Conservation (phyloP, 805 yeast species). For the Grigorovia transvaalensis region DNA sequence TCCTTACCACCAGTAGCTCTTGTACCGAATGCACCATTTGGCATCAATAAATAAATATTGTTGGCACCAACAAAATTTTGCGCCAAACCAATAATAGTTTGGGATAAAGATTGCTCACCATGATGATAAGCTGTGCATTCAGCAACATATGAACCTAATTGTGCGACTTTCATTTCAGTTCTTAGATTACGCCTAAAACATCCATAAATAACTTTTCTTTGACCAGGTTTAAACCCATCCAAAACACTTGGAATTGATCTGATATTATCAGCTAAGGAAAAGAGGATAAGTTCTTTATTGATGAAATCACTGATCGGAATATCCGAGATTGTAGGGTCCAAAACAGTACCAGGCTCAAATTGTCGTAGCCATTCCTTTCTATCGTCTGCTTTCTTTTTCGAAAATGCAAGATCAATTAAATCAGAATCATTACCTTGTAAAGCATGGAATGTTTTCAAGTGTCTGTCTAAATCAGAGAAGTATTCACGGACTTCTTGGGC, state of each 20-base stretch:
- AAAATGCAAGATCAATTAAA: conserved; percentile 82
- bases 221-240: conserved; percentile 96
- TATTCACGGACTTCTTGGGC: conserved; percentile 78
- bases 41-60: conserved; percentile 72
- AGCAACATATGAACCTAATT: conserved; percentile 79
- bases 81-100: conserved; percentile 87
- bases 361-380: conserved; percentile 94
- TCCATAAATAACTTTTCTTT: conserved; percentile 84
- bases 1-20: conserved; percentile 97
- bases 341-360: conserved; percentile 83
- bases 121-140: conserved; percentile 92
- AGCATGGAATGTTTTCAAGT: conserved; percentile 75
- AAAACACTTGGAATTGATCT: conserved; percentile 89
- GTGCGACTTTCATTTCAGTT: conserved; percentile 79
- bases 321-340: conserved; percentile 63
- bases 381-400: conserved; percentile 91
- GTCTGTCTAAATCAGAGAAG: conserved; percentile 74
- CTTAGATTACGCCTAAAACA: conserved; percentile 70
- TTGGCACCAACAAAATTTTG: conserved; percentile 92
- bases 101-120: conserved; percentile 81
- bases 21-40: conserved; percentile 94
- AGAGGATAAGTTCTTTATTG: conserved; percentile 86
- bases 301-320: conserved; percentile 92
- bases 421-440: conserved; percentile 68
- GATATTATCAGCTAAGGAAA: conserved; percentile 92